Conservation (phyloP, 148 eudicot genomes). For the Pouteria glomerata region DNA sequence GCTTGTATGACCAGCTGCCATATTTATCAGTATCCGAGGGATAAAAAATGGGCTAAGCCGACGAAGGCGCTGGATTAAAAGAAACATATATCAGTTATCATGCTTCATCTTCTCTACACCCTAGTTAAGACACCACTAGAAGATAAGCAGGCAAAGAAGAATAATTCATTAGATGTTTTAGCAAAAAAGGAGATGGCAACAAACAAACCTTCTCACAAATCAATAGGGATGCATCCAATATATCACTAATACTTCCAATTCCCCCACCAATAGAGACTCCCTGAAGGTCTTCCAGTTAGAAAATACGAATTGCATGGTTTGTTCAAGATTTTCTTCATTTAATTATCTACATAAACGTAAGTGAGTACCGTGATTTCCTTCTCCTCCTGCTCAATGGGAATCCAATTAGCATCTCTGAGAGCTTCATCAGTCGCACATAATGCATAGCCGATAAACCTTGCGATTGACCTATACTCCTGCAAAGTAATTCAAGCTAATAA, state of each 20-base stretch:
- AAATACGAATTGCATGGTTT: constrained; percentile 11
- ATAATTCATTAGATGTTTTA: background rate
- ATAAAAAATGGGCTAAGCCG: constrained; percentile 93
- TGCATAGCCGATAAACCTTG: constrained; percentile 94
- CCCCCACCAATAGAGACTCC: constrained; percentile 98
- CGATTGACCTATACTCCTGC: constrained; percentile 77
- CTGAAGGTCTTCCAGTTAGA: constrained; percentile 45
- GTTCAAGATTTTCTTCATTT: constrained; percentile 3
- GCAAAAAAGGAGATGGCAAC: background rate
- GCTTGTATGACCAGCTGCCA: constrained; percentile 99
- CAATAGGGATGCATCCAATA: constrained; percentile 82
- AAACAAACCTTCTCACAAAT: constrained; percentile 79
- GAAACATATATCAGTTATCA: background rate
- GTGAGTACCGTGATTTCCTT: constrained; percentile 75
- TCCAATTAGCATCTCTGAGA: constrained; percentile 87
- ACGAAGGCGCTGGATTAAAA: constrained; percentile 57
- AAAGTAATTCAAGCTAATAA: background rate
- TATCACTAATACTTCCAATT: constrained; percentile 84
- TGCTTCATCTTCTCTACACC: no score
- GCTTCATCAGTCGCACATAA: constrained; percentile 96
- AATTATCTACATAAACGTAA: constrained; percentile 4
- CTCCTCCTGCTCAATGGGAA: constrained; percentile 49
- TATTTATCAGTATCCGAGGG: constrained; percentile 90
- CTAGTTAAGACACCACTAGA: no score
- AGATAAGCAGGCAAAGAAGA: background rate